These are phyloP conservation scores for Passalora sequoiae DNA, from an alignment of 2,329 filamentous ascomycete species.

Conservation along the genomic window DNA sequence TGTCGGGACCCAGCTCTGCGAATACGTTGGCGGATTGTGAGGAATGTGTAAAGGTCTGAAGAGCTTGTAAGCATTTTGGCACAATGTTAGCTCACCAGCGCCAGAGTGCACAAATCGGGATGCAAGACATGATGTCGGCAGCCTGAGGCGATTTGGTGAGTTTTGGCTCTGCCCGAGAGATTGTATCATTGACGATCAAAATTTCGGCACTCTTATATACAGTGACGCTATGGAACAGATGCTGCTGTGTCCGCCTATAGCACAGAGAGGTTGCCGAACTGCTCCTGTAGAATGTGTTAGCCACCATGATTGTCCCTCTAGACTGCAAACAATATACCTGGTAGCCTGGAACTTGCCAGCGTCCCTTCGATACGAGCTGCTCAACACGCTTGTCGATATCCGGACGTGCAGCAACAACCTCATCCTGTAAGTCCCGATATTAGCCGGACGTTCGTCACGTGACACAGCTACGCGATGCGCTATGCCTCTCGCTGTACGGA, in stretches of 20 bases:
- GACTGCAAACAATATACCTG: constrained; percentile 65
- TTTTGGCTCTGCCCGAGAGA: too few relatives aligned
- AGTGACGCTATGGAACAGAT: constrained; percentile 22
- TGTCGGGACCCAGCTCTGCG: too few relatives aligned
- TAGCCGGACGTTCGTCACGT: constrained; percentile 25
- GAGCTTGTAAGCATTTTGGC: too few relatives aligned
- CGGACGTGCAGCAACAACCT: constrained; percentile 87
- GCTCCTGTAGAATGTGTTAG: constrained; percentile 61
- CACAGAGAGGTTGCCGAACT: constrained; percentile 94
- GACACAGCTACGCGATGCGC: constrained; percentile 6
- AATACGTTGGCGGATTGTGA: too few relatives aligned
- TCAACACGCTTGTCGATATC: constrained; percentile 96
- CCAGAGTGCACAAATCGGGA: too few relatives aligned
- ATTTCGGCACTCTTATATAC: constrained; percentile 25
- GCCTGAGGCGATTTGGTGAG: too few relatives aligned
- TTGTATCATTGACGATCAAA: too few relatives aligned
- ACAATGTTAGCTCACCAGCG: too few relatives aligned
- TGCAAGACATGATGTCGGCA: too few relatives aligned
- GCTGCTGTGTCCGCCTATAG: constrained; percentile 59
- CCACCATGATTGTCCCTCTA: background rate
- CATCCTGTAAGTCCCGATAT: constrained; percentile 62
- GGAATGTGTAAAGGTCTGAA: too few relatives aligned
- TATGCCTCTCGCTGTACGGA: background rate
- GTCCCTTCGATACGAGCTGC: constrained; percentile 92
- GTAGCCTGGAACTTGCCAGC: constrained; percentile 98